These are phyloP conservation scores for Ogataea angusta DNA, from an alignment of 805 yeast species.

Conservation along the genomic window DNA sequence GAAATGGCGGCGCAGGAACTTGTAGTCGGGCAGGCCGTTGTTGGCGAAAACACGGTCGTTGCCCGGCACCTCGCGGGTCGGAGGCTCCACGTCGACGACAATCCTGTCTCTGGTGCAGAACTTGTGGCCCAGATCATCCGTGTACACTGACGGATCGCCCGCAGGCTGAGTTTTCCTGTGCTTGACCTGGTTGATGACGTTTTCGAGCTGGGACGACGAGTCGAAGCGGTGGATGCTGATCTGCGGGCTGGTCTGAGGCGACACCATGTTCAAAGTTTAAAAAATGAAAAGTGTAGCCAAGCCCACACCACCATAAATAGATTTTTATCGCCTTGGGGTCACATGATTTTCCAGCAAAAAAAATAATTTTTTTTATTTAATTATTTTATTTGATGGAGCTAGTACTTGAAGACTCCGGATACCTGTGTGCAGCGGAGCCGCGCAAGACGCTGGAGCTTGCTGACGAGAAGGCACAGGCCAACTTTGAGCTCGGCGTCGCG, in stretches of 20 bases:
- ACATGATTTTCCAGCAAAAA: slow-evolving; percentile 2
- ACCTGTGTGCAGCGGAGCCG: slow-evolving; percentile 27
- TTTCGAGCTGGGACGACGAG: slow-evolving; percentile 53
- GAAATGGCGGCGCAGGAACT: slow-evolving; percentile 71
- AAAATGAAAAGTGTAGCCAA: background rate
- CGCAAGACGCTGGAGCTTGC: slow-evolving; percentile 24
- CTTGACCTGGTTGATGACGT: slow-evolving; percentile 27
- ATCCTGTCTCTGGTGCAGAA: slow-evolving; percentile 56
- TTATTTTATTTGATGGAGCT: slow-evolving; percentile 20
- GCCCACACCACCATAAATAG: background rate
- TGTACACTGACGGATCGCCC: slow-evolving; percentile 40
- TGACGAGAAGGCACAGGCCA: slow-evolving; percentile 70
- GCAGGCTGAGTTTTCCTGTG: slow-evolving; percentile 10
- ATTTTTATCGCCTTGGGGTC: background rate
- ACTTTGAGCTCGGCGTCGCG: slow-evolving; percentile 89
- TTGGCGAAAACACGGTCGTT: slow-evolving; percentile 64
- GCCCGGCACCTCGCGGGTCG: slow-evolving; percentile 43
- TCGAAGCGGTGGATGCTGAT: slow-evolving; percentile 20
- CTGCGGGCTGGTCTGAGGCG: background rate
- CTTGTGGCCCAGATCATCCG: slow-evolving; percentile 57
- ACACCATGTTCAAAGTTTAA: background rate
- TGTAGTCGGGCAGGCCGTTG: slow-evolving; percentile 66
- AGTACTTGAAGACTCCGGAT: slow-evolving; percentile 33
- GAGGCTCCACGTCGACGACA: slow-evolving; percentile 26
- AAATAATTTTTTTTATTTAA: slow-evolving; percentile 3